Conservation (phyloP, 2,329 filamentous ascomycete genomes). For the Ceratocystis variospora region DNA sequence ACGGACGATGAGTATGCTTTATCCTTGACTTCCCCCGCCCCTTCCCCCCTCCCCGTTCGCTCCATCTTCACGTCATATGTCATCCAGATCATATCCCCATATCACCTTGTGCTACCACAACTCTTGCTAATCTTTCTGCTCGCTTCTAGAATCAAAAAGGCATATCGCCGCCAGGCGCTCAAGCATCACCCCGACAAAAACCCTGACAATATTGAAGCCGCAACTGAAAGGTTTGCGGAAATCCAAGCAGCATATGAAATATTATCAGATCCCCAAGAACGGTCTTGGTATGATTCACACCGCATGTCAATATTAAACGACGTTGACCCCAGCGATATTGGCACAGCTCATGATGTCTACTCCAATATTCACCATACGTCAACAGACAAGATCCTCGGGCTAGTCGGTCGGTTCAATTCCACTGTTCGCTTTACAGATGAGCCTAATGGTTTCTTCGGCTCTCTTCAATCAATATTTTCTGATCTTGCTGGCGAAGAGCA, state of each 20-base stretch:
- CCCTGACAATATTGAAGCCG: conserved; percentile 66
- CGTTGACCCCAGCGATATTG: conserved; percentile 35
- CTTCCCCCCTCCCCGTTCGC: neutral
- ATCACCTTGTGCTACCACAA: neutral
- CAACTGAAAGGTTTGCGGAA: conserved; percentile 78
- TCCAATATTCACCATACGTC: conserved; percentile 64
- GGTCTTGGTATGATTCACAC: conserved; percentile 96
- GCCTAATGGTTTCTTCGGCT: conserved; percentile 71
- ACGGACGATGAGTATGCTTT: conserved; percentile 61
- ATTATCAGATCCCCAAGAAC: conserved; percentile 88
- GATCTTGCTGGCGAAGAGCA: conserved; percentile 65
- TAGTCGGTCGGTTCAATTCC: conserved; percentile 70
- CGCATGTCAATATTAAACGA: conserved; percentile 68
- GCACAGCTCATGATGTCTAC: conserved; percentile 43
- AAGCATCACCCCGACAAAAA: conserved; percentile 94
- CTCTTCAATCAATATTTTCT: conserved; percentile 62
- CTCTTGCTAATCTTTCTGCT: neutral
- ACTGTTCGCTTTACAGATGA: conserved; percentile 68
- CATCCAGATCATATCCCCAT: too few relatives aligned
- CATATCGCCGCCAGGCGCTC: conserved; percentile 78
- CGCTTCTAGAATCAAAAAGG: conserved; percentile 64
- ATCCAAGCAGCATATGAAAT: conserved; percentile 89
- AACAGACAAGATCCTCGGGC: conserved; percentile 59
- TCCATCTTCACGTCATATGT: too few relatives aligned
- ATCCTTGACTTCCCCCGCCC: neutral